Percentiles rank a stretch among this genome's conserved stretches.
phyloP scores from a whole-genome alignment of 129 eudicot species.

The Helianthus tuberosus region DNA sequence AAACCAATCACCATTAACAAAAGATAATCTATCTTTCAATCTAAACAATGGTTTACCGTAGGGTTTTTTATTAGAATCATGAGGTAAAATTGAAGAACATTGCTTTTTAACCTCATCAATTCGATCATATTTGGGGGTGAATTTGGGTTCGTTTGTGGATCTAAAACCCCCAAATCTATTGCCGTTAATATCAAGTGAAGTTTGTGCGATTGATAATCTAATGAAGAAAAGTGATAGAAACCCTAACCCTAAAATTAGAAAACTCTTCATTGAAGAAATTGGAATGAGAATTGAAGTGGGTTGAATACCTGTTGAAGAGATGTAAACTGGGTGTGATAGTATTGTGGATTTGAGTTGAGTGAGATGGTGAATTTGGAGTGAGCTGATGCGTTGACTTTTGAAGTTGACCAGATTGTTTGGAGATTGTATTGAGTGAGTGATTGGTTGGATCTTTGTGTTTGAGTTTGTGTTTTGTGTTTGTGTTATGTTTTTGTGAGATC shows the following conservation, averaged over 20 bases:
- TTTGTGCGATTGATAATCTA: slow-evolving; percentile 33
- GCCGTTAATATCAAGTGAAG: slow-evolving; percentile 8
- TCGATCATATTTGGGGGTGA: slow-evolving; percentile 58
- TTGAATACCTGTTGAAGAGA: slow-evolving; percentile 22
- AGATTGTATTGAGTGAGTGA: background rate
- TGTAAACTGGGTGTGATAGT: background rate
- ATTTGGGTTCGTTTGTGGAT: slow-evolving; percentile 33
- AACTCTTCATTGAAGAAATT: slow-evolving; percentile 37
- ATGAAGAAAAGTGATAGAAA: slow-evolving; percentile 3
- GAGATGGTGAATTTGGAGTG: background rate
- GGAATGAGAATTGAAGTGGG: slow-evolving; percentile 5
- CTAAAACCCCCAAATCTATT: slow-evolving; percentile 34
- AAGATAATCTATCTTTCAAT: slow-evolving; percentile 59
- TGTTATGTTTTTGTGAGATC: slow-evolving; percentile 12
- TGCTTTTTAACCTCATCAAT: slow-evolving; percentile 63
- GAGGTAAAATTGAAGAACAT: slow-evolving; percentile 52
- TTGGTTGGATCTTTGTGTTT: slow-evolving; percentile 9
- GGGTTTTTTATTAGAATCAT: slow-evolving; percentile 50
- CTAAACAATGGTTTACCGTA: slow-evolving; percentile 44
- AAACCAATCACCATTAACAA: slow-evolving; percentile 93
- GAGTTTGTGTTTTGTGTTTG: background rate
- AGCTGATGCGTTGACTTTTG: slow-evolving; percentile 5
- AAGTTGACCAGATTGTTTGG: slow-evolving; percentile 22
- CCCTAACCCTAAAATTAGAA: slow-evolving; percentile 29
- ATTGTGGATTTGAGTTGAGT: too few species aligned